Evolutionary conservation across 75 land plant genomes (phyloP).

Genomic region (Larix kaempferi): DNA sequence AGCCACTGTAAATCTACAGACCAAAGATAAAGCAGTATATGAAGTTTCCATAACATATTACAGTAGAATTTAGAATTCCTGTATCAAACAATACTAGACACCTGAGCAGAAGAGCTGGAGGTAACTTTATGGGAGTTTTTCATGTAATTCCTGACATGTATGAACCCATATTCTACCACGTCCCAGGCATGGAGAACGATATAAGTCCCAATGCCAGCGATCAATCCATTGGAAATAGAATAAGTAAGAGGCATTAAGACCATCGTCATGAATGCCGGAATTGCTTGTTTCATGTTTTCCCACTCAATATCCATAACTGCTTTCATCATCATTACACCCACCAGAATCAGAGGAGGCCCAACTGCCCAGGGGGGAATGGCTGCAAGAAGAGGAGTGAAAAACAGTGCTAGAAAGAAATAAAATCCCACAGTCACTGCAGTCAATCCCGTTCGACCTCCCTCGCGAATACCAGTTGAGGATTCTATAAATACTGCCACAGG

Average conservation of each 20-base stretch:
- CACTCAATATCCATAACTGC: conserved; percentile 41
- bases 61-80: too few species aligned
- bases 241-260: conserved; percentile 53
- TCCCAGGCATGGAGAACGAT: conserved; percentile 29
- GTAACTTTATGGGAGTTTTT: too few species aligned
- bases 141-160: too few species aligned
- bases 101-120: too few species aligned
- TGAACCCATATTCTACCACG: conserved; percentile 1
- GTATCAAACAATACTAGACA: too few species aligned
- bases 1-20: too few species aligned
- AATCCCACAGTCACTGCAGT: conserved; percentile 68
- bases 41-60: too few species aligned
- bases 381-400: conserved; percentile 74
- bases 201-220: conserved; percentile 44
- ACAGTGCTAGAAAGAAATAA: conserved; percentile 65
- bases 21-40: too few species aligned
- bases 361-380: conserved; percentile 93
- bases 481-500: conserved; percentile 73
- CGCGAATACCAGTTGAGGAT: conserved; percentile 78
- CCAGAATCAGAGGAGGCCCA: conserved; percentile 85
- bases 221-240: conserved; percentile 51
- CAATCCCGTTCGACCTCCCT: conserved; percentile 88
- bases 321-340: conserved; percentile 60
- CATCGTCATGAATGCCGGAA: conserved; percentile 56
- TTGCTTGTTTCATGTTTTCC: conserved; percentile 27